phyloP scores from a whole-genome alignment of 345 rosid genomes.

The Stellera chamaejasme region DNA sequence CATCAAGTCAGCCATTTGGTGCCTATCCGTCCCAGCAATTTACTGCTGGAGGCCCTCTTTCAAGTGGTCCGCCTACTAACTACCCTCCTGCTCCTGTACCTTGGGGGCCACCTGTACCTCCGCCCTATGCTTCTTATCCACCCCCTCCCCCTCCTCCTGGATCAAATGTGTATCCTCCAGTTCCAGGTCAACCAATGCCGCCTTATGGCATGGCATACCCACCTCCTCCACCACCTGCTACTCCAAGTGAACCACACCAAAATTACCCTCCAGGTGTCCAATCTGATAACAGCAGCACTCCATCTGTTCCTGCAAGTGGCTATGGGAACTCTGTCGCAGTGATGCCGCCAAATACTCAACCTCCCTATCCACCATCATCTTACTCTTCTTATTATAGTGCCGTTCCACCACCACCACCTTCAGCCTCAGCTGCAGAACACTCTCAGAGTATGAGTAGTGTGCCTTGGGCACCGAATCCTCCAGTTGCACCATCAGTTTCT shows the following conservation, averaged over 20 bases:
- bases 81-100: constrained; percentile 64
- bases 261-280: constrained; percentile 89
- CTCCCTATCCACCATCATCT: constrained; percentile 46
- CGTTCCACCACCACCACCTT: constrained; percentile 58
- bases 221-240: constrained; percentile 35
- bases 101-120: constrained; percentile 87
- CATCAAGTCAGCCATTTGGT: constrained; percentile 55
- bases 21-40: constrained; percentile 76
- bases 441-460: constrained; percentile 51
- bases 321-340: constrained; percentile 39
- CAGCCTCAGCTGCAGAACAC: constrained; percentile 43
- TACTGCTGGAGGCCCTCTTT: constrained; percentile 62
- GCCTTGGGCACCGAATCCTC: constrained; percentile 69
- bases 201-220: constrained; percentile 82
- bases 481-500: constrained; percentile 37
- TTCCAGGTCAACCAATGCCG: constrained; percentile 86
- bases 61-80: constrained; percentile 42
- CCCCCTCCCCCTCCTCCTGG: constrained; percentile 84
- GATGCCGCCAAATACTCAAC: constrained; percentile 41
- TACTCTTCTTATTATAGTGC: constrained; percentile 73
- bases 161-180: constrained; percentile 51
- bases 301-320: constrained; percentile 39
- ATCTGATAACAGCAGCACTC: constrained; percentile 47
- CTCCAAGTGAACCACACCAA: constrained; percentile 65
- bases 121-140: constrained; percentile 59